Percentiles rank a stretch among this genome's conserved stretches.
Conservation (phyloP, 2,329 filamentous ascomycete species). For the Aspergillus sp. region DNA sequence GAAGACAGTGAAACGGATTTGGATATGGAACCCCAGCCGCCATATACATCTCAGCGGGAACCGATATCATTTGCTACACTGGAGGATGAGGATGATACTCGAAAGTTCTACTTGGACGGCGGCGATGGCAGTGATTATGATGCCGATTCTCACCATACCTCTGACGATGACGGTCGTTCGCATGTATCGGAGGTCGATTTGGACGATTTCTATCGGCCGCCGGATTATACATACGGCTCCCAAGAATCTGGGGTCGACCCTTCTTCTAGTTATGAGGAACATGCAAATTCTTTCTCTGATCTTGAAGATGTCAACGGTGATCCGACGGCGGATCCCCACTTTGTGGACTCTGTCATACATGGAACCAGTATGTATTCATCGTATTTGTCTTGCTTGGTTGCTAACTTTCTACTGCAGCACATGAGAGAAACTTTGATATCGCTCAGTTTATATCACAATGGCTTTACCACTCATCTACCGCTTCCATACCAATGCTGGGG, state of each 20-base stretch:
- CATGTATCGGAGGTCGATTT: constrained; percentile 26
- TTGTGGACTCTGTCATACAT: constrained; percentile 27
- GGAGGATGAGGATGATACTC: constrained; percentile 34
- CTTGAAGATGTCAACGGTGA: constrained; percentile 16
- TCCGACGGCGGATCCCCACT: constrained; percentile 15
- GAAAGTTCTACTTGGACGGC: constrained; percentile 33
- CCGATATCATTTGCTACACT: constrained; percentile 15
- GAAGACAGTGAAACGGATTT: constrained; percentile 21
- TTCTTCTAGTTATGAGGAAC: constrained; percentile 16
- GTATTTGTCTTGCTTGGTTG: neutral
- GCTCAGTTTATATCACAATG: constrained; percentile 45
- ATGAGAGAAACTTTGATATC: constrained; percentile 42
- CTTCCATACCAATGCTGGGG: constrained; percentile 21
- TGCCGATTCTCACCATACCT: constrained; percentile 5
- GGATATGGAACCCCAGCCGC: constrained; percentile 26
- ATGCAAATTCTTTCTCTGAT: constrained; percentile 17
- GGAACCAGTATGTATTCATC: constrained; percentile 27
- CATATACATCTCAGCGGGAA: constrained; percentile 10
- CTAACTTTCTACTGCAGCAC: constrained; percentile 25
- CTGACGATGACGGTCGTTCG: neutral
- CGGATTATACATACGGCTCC: constrained; percentile 20
- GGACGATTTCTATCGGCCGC: constrained; percentile 30
- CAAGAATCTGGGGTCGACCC: constrained; percentile 12
- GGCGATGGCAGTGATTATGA: constrained; percentile 21
- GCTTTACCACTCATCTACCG: constrained; percentile 30